Percentiles rank a stretch among this genome's conserved stretches.
These are phyloP conservation scores for Paramyrothecium sp. DNA, from an alignment of 2,329 filamentous ascomycete species.

Conservation along the genomic window DNA sequence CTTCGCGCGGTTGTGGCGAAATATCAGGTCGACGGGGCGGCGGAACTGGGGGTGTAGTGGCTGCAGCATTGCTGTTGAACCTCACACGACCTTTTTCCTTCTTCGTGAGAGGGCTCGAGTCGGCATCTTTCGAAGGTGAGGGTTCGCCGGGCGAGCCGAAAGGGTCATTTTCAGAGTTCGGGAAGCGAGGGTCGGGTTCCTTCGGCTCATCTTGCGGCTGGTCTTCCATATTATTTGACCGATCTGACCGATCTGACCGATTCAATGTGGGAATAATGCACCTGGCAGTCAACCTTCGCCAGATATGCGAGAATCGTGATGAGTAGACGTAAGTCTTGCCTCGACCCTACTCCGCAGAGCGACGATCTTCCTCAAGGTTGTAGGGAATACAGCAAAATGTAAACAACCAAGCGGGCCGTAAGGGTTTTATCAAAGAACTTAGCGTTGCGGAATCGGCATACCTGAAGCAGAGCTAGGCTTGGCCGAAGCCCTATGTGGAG, in stretches of 20 bases:
- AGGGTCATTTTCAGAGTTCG: not conserved
- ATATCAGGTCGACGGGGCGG: slow-evolving; percentile 10
- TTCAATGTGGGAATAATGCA: too few relatives aligned
- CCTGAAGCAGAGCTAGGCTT: not conserved
- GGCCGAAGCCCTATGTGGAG: not conserved
- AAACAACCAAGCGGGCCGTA: not conserved
- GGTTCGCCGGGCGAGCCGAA: not conserved
- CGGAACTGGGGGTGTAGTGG: slow-evolving; percentile 20
- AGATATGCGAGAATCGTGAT: not conserved
- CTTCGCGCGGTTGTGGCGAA: slow-evolving; percentile 12
- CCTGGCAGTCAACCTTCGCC: too few relatives aligned
- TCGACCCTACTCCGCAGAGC: not conserved
- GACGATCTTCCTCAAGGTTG: not conserved
- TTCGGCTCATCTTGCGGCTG: not conserved
- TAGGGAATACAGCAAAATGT: not conserved
- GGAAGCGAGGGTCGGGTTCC: not conserved
- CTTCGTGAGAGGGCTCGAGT: not conserved
- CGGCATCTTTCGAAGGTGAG: not conserved
- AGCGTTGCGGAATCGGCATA: not conserved
- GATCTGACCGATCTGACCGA: too few relatives aligned
- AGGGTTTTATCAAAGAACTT: not conserved
- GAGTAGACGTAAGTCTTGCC: not conserved
- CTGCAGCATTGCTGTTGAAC: slow-evolving; percentile 44
- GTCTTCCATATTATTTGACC: not conserved
- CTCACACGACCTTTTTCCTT: slow-evolving; percentile 47